phyloP scores from a whole-genome alignment of 768 basidiomycete genomes.

The Mrakia gelida region DNA sequence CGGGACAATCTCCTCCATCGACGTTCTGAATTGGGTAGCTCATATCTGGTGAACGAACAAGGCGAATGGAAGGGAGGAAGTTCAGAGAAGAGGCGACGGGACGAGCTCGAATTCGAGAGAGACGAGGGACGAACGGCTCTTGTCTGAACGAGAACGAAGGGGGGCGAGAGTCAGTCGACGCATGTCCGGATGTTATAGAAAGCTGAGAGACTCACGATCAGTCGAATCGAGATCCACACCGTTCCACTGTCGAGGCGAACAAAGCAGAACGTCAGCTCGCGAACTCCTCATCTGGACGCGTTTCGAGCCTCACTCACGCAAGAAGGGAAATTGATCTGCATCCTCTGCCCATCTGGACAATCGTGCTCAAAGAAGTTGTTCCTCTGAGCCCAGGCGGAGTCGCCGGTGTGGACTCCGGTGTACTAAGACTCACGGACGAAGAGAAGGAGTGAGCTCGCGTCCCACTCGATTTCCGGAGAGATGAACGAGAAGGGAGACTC shows the following conservation, averaged over 20 bases:
- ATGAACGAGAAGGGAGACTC: background rate
- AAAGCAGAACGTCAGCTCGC: no score
- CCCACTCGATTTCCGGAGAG: background rate
- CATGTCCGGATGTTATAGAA: background rate
- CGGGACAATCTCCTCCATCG: constrained; percentile 21
- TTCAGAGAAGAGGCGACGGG: background rate
- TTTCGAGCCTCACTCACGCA: background rate
- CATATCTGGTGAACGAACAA: constrained; percentile 34
- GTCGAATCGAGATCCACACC: constrained; percentile 46
- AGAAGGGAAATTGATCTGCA: constrained; percentile 46
- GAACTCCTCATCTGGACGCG: no score
- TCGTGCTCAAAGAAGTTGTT: constrained; percentile 43
- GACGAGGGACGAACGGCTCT: background rate
- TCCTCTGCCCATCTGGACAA: constrained; percentile 45
- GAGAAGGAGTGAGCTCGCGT: background rate
- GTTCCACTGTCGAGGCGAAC: constrained; percentile 37
- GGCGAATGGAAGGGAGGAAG: background rate
- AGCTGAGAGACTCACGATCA: constrained; percentile 41
- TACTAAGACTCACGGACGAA: background rate
- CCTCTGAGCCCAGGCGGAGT: background rate
- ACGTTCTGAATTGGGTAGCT: constrained; percentile 36
- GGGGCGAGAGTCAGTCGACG: background rate
- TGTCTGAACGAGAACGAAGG: background rate
- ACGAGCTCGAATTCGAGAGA: background rate
- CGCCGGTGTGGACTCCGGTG: background rate